Conservation (phyloP, 441 rosid genomes). For the Biscutella auriculata region DNA sequence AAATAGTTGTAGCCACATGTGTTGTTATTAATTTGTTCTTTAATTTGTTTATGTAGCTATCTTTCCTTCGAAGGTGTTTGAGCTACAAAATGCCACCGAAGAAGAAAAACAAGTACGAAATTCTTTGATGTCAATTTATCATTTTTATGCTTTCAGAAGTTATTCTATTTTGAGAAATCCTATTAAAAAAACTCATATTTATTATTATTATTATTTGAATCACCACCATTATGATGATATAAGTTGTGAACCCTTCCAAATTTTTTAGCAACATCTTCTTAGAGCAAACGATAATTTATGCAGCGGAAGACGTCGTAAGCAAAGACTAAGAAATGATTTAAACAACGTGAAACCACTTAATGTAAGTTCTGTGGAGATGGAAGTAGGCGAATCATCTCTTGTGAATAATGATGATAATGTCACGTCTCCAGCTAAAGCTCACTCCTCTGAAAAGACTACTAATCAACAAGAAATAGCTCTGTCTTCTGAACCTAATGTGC, state of each 20-base stretch:
- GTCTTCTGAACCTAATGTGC: constrained; percentile 42
- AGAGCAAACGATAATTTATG: constrained; percentile 1
- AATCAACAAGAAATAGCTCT: constrained; percentile 41
- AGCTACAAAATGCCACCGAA: constrained; percentile 38
- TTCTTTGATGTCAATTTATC: not conserved
- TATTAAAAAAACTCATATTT: too few species aligned
- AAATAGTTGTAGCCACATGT: too few species aligned
- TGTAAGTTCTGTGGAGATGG: constrained; percentile 42
- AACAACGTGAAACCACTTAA: constrained; percentile 32
- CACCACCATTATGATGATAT: too few species aligned
- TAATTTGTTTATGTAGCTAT: constrained; percentile 44
- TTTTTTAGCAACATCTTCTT: not conserved
- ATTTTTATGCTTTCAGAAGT: not conserved
- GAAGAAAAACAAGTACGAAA: constrained; percentile 36
- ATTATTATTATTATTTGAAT: too few species aligned
- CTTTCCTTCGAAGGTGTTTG: constrained; percentile 54
- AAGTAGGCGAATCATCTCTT: not conserved
- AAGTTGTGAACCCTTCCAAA: not conserved
- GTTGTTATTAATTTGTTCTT: not conserved
- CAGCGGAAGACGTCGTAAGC: constrained; percentile 53
- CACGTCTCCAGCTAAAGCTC: constrained; percentile 16
- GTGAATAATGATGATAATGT: not conserved
- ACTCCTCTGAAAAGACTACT: constrained; percentile 15
- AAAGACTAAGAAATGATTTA: constrained; percentile 24
- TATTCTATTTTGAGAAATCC: not conserved